Evolutionary conservation across 306 rosid species (phyloP).

Genomic region (Cucurbita pepo): DNA sequence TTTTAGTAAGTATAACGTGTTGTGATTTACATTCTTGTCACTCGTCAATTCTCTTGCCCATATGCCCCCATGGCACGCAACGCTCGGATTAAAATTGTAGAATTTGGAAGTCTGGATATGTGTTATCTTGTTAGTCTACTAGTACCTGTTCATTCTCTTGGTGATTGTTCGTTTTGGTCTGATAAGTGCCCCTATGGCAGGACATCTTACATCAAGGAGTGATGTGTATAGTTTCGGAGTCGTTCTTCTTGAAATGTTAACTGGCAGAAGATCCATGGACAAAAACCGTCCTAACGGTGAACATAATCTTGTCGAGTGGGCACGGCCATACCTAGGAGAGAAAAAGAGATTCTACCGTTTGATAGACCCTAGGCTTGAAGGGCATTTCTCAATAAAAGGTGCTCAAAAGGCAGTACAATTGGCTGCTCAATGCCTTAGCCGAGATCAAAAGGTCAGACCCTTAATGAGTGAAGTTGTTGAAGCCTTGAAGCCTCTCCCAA

Average conservation of each 20-base stretch:
- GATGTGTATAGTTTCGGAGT: conserved; percentile 96
- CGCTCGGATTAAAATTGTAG: neutral
- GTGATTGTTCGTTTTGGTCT: neutral
- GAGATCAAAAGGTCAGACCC: conserved; percentile 89
- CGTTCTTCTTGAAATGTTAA: conserved; percentile 86
- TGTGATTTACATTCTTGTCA: neutral
- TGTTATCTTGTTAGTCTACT: neutral
- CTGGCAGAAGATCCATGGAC: conserved; percentile 96
- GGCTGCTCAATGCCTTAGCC: conserved; percentile 79
- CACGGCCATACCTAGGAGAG: conserved; percentile 89
- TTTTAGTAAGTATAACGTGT: neutral
- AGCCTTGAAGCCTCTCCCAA: conserved; percentile 74
- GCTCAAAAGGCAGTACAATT: conserved; percentile 80
- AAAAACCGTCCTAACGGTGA: conserved; percentile 89
- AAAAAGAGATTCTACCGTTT: conserved; percentile 72
- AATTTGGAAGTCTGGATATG: neutral
- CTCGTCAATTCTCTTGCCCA: neutral
- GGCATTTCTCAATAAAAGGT: conserved; percentile 89
- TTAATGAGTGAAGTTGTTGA: conserved; percentile 89
- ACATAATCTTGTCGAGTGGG: conserved; percentile 96
- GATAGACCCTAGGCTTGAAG: conserved; percentile 90
- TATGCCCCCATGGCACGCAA: neutral
- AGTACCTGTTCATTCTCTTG: neutral
- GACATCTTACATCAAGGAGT: conserved; percentile 93
- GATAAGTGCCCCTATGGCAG: conserved; percentile 23